phyloP scores from a whole-genome alignment of 1,139 yeast species.

The Hemisphaericaspora subhashii region DNA sequence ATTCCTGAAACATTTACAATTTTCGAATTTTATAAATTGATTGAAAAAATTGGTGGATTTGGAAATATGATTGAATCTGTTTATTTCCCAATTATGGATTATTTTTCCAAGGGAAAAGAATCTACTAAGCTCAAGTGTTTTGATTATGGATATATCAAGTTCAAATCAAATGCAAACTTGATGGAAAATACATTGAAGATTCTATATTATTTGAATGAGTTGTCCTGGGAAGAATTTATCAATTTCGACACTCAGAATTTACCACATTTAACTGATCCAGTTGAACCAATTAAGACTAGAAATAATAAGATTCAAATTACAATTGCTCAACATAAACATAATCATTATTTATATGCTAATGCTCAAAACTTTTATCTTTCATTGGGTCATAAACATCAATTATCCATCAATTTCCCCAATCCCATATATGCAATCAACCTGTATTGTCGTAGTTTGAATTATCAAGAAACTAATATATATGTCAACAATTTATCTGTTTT shows the following conservation, averaged over 20 bases:
- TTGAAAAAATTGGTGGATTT: constrained; percentile 35
- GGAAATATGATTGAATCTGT: constrained; percentile 41
- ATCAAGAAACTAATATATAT: constrained; percentile 61
- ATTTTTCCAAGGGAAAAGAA: constrained; percentile 3
- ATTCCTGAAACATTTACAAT: constrained; percentile 21
- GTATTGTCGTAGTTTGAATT: constrained; percentile 28
- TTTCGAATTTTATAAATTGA: constrained; percentile 22
- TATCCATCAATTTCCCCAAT: constrained; percentile 15
- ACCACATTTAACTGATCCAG: constrained; percentile 16
- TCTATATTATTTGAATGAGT: constrained; percentile 32
- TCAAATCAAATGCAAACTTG: constrained; percentile 21
- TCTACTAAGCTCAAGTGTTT: constrained; percentile 17
- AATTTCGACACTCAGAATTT: constrained; percentile 16
- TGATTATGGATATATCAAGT: constrained; percentile 34
- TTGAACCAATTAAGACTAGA: constrained; percentile 3
- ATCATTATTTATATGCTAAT: constrained; percentile 25
- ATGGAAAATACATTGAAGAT: constrained; percentile 28
- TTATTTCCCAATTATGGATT: constrained; percentile 38
- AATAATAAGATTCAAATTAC: constrained; percentile 24
- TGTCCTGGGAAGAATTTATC: constrained; percentile 28
- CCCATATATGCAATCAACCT: constrained; percentile 14
- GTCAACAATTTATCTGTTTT: constrained; percentile 51
- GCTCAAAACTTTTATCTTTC: constrained; percentile 13
- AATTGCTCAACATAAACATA: constrained; percentile 44
- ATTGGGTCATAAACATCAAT: constrained; percentile 5